Conservation (phyloP, 2,329 filamentous ascomycete species). For the Lecanicillium sp. region DNA sequence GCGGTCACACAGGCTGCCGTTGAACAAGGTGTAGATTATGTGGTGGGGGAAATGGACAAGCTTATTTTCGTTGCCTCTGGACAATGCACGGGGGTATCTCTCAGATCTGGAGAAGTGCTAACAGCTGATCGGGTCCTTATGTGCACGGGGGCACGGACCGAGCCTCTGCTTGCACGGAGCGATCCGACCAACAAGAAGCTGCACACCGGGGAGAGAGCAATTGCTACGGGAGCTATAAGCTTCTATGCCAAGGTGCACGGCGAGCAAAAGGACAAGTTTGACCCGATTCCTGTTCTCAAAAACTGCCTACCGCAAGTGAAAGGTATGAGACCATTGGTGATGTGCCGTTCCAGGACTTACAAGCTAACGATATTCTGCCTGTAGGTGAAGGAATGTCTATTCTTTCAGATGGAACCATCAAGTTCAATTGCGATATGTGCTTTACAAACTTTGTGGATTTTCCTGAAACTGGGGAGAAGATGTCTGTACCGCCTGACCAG, state of each 20-base stretch:
- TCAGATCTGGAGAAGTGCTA: constrained; percentile 35
- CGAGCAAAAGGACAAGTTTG: constrained; percentile 37
- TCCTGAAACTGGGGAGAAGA: constrained; percentile 37
- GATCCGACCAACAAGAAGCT: constrained; percentile 38
- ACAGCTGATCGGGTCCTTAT: constrained; percentile 45
- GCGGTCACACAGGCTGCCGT: constrained; percentile 45
- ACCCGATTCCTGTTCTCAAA: constrained; percentile 44
- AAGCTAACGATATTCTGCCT: neutral
- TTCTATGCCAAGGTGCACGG: constrained; percentile 30
- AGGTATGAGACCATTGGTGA: constrained; percentile 28
- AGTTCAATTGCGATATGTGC: constrained; percentile 53
- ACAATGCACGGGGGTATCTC: constrained; percentile 39
- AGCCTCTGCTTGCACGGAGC: constrained; percentile 41
- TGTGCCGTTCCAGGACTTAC: neutral
- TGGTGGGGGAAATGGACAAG: constrained; percentile 37
- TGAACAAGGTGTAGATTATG: constrained; percentile 46
- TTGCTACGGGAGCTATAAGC: constrained; percentile 46
- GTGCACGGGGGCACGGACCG: constrained; percentile 49
- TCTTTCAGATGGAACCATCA: constrained; percentile 41
- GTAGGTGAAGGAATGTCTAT: constrained; percentile 35
- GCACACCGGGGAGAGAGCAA: constrained; percentile 43
- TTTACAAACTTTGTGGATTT: constrained; percentile 45
- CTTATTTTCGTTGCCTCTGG: constrained; percentile 39
- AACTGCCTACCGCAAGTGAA: constrained; percentile 32
- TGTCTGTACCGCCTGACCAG: constrained; percentile 40